Evolutionary conservation across 2,329 filamentous ascomycete species (phyloP).

Genomic region (Cercospora janseana): DNA sequence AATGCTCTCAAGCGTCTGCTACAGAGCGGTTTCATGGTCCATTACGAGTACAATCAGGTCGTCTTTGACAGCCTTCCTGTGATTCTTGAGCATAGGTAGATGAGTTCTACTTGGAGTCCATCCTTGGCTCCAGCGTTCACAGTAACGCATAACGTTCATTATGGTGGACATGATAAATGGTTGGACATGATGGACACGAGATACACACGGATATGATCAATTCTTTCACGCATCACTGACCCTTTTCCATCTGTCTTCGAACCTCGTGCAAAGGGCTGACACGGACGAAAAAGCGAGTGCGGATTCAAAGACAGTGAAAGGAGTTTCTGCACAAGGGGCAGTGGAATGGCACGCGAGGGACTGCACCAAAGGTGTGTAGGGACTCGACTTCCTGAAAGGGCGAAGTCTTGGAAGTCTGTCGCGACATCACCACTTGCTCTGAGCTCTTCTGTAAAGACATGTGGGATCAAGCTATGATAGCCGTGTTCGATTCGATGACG

Average conservation of each 20-base stretch:
- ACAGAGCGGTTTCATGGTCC: conserved; percentile 60
- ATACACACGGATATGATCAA: no score
- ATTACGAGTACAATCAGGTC: conserved; percentile 62
- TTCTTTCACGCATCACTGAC: no score
- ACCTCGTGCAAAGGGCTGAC: no score
- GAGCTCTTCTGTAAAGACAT: conserved; percentile 20
- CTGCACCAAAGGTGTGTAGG: conserved; percentile 4
- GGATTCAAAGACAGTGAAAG: not conserved
- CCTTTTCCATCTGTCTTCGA: no score
- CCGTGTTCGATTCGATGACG: not conserved
- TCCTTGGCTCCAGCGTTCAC: not conserved
- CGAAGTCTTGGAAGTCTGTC: conserved; percentile 6
- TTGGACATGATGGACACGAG: no score
- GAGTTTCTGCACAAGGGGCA: not conserved
- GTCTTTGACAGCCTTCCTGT: conserved; percentile 59
- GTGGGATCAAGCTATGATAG: conserved; percentile 13
- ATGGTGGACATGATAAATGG: no score
- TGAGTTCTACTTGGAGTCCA: not conserved
- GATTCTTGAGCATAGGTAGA: conserved; percentile 33
- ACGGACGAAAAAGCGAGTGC: not conserved
- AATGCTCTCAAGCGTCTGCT: conserved; percentile 61
- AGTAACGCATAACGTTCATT: no score
- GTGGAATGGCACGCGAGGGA: not conserved
- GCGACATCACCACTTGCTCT: conserved; percentile 9
- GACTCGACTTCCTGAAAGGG: conserved; percentile 12